Evolutionary conservation across 805 yeast genomes (phyloP), one percentile per base, ranked within the genome.

Genomic region (Candida andamanensis): DNA sequence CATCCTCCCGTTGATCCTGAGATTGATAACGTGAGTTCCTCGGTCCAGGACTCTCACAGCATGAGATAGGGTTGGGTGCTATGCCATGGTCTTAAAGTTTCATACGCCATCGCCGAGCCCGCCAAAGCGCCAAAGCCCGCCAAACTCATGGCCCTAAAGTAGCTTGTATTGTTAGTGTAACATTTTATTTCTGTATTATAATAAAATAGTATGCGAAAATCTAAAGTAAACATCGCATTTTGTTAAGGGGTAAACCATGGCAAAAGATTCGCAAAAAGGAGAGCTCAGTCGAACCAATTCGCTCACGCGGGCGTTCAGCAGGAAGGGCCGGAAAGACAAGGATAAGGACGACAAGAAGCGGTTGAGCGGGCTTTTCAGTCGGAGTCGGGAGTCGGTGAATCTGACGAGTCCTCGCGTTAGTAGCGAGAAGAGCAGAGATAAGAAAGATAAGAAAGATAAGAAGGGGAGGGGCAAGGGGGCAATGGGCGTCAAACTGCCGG

Each of bases 11-110:
- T 63, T 24, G 70, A 63, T 41, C 60, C 69, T n/a, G 56, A 58
- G 30, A 62, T 64, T 35, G 71, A 64, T 40, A 63, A 61, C 39
- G 68, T 64, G 24, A 69, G 62, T 42, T 67, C 68, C 4, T 59
- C 60, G 36, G 68, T 61, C 28, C 67, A 56, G 42, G 67, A 58
- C 18, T 67, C 60, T 37, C 67, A 60, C 46, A 63, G 60, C 36
- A 50, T 27, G 13, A 17, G 14, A 11, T 27, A 9, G 9, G 7
- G n/a, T n/a, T n/a, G n/a, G n/a, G n/a, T n/a, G n/a, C n/a, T n/a
- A n/a, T n/a, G n/a, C n/a, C n/a, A n/a, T 24, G 8, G 8, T 24
- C 7, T 14, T 24, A n/a, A 6, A 24, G 13, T 24, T 24, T 24
- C 26, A 24, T 24, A 7, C 13, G 11, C 11, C 11, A 19, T 19